Evolutionary conservation across 192 early-diverging fungal genomes (phyloP).

Genomic region (Coemansia sp.): DNA sequence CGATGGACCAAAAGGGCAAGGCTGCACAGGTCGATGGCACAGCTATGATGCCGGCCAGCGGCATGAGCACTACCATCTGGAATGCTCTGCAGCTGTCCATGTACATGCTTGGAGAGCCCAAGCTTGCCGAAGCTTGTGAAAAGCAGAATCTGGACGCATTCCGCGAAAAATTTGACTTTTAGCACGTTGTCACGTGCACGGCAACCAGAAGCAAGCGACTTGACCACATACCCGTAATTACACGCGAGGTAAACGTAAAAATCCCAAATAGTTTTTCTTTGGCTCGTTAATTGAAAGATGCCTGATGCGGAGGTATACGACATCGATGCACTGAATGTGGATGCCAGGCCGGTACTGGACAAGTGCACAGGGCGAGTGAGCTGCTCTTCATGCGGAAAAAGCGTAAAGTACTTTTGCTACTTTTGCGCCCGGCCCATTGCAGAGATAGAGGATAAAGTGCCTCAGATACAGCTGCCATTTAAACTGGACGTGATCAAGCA

Average conservation of each 20-base stretch:
- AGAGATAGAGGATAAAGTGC: conserved; percentile 53
- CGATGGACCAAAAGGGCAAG: conserved; percentile 26
- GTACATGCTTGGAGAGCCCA: conserved; percentile 72
- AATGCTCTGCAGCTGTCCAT: conserved; percentile 73
- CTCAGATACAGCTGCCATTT: conserved; percentile 67
- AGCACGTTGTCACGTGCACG: background rate
- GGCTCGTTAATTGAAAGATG: conserved; percentile 10
- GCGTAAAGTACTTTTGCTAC: conserved; percentile 72
- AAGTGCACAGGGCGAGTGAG: conserved; percentile 40
- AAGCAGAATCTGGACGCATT: conserved; percentile 76
- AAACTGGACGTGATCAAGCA: conserved; percentile 79
- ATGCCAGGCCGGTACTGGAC: conserved; percentile 30
- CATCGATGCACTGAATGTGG: conserved; percentile 27
- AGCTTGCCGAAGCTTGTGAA: conserved; percentile 81
- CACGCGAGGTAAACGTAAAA: background rate
- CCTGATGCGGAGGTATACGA: conserved; percentile 24
- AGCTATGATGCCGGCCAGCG: conserved; percentile 31
- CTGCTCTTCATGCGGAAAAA: conserved; percentile 65
- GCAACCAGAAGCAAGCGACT: background rate
- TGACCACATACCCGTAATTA: no score
- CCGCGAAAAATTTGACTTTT: conserved; percentile 84
- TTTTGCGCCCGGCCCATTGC: conserved; percentile 61
- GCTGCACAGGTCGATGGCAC: conserved; percentile 27
- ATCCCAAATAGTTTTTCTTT: background rate
- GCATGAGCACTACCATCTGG: conserved; percentile 80